Evolutionary conservation across 441 rosid genomes (phyloP).

Genomic region (Eutrema salsugineum): DNA sequence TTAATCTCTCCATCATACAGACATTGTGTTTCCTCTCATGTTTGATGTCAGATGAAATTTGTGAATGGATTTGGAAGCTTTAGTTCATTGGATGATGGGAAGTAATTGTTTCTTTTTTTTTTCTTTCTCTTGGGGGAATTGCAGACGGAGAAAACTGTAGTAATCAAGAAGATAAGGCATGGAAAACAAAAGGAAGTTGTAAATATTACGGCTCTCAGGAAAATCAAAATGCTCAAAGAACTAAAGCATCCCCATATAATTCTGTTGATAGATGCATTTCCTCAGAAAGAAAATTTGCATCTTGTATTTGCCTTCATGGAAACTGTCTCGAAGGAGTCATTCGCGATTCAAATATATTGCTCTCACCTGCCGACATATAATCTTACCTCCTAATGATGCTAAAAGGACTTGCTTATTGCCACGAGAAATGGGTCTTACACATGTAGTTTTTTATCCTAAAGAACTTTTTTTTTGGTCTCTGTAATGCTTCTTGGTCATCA

Average conservation of each 20-base stretch:
- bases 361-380: constrained; percentile 92
- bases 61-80: not conserved
- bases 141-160: constrained; percentile 82
- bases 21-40: not conserved
- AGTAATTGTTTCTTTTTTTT: not conserved
- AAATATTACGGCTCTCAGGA: constrained; percentile 87
- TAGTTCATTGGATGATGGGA: not conserved
- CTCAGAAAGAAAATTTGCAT: constrained; percentile 92
- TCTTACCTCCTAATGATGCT: constrained; percentile 93
- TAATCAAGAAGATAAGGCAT: constrained; percentile 88
- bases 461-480: constrained; percentile 3
- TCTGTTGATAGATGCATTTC: constrained; percentile 84
- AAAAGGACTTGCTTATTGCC: constrained; percentile 82
- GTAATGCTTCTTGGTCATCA: constrained; percentile 8
- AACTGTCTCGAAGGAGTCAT: constrained; percentile 96
- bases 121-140: constrained; percentile 12
- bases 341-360: constrained; percentile 76
- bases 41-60: too few relatives aligned
- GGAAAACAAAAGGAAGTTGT: constrained; percentile 97
- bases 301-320: constrained; percentile 98
- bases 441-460: constrained; percentile 41
- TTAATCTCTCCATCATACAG: not conserved
- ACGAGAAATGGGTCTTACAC: constrained; percentile 92
- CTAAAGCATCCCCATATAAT: constrained; percentile 83
- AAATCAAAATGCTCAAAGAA: constrained; percentile 91